Conservation (phyloP, 2,329 filamentous ascomycete genomes). For the Ustilaginoidea virens region DNA sequence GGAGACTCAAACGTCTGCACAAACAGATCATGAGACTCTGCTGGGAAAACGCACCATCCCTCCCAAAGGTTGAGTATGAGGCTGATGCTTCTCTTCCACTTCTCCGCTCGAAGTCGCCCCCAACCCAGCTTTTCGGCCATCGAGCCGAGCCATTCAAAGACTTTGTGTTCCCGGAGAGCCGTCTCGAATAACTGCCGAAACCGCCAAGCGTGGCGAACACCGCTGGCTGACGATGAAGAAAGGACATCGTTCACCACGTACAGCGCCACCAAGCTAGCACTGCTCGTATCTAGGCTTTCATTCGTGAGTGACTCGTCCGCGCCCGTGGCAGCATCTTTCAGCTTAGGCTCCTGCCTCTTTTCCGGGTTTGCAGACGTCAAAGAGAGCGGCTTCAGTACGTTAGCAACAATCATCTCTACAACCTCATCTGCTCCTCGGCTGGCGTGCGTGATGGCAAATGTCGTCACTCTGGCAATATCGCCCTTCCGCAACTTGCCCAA, state of each 20-base stretch:
- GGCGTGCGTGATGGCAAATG: slow-evolving; percentile 80
- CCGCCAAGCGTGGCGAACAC: slow-evolving; percentile 72
- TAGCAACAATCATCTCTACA: slow-evolving; percentile 73
- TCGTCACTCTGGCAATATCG: slow-evolving; percentile 71
- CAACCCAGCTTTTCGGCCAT: slow-evolving; percentile 59
- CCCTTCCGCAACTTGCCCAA: slow-evolving; percentile 64
- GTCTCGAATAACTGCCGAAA: slow-evolving; percentile 69
- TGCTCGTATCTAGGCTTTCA: slow-evolving; percentile 45
- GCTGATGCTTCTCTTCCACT: slow-evolving; percentile 66
- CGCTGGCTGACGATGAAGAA: slow-evolving; percentile 59
- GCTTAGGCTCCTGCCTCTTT: slow-evolving; percentile 22
- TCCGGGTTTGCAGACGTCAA: slow-evolving; percentile 56
- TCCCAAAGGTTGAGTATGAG: slow-evolving; percentile 58
- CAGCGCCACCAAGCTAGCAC: slow-evolving; percentile 62
- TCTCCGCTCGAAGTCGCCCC: slow-evolving; percentile 70
- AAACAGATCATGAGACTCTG: slow-evolving; percentile 57
- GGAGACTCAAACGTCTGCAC: slow-evolving; percentile 56
- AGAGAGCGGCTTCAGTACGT: slow-evolving; percentile 63
- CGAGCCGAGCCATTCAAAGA: slow-evolving; percentile 61
- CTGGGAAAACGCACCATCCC: slow-evolving; percentile 57
- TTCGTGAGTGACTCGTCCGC: slow-evolving; percentile 23
- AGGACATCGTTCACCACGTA: slow-evolving; percentile 69
- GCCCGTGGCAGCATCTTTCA: slow-evolving; percentile 9
- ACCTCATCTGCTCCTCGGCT: slow-evolving; percentile 78
- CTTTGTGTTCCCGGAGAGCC: slow-evolving; percentile 48